These are phyloP conservation scores for Candida hungchunana DNA, from an alignment of 805 yeast species.

Conservation along the genomic window DNA sequence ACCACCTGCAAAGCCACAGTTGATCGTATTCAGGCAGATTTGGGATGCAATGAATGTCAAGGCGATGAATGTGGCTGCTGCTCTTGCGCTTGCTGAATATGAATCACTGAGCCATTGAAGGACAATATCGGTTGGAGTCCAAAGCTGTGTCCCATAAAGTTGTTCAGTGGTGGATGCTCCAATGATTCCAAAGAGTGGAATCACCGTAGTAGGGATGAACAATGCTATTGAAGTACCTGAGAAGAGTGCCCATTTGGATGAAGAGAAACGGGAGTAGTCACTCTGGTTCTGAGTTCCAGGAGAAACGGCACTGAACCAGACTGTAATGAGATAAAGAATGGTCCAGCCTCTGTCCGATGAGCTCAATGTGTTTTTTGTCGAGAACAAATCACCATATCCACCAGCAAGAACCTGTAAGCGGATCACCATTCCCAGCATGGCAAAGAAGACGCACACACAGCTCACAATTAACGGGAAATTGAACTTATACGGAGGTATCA, in stretches of 20 bases:
- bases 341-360: constrained; percentile 28
- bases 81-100: constrained; percentile 32
- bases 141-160: constrained; percentile 31
- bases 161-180: constrained; percentile 32
- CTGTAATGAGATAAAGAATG: constrained; percentile 34
- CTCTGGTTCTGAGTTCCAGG: constrained; percentile 36
- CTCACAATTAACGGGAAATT: constrained; percentile 31
- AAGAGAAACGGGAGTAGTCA: constrained; percentile 32
- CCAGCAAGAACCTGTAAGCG: constrained; percentile 20
- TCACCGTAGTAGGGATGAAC: constrained; percentile 31
- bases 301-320: constrained; percentile 38
- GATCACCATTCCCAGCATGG: constrained; percentile 37
- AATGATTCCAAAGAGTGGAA: constrained; percentile 35
- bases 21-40: constrained; percentile 28
- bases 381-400: constrained; percentile 4
- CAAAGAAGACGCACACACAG: constrained; percentile 32
- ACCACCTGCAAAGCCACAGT: constrained; percentile 29
- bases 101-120: constrained; percentile 33
- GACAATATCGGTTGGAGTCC: constrained; percentile 35
- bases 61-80: constrained; percentile 37
- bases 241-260: constrained; percentile 20
- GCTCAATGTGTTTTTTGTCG: neutral
- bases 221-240: constrained; percentile 28
- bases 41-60: constrained; percentile 32
- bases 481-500: constrained; percentile 39